phyloP scores from a whole-genome alignment of 2,329 filamentous ascomycete genomes.

The Alternaria sp. region DNA sequence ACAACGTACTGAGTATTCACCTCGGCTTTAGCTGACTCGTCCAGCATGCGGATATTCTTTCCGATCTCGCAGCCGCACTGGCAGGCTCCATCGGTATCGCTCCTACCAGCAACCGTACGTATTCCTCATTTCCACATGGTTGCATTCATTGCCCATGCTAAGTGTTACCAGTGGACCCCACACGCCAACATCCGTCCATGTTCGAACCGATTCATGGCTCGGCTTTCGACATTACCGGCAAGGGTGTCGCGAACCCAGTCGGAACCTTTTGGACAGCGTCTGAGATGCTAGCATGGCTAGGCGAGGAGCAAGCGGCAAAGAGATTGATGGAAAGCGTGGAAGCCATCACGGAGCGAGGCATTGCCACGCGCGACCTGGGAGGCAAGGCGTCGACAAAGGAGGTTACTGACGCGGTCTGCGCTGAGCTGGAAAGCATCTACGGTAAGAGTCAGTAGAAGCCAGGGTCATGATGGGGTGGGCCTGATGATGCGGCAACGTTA shows the following conservation, averaged over 20 bases:
- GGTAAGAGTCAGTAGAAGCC: not conserved
- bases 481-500: not conserved
- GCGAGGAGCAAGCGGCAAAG: constrained; percentile 59
- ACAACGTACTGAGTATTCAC: fast-evolving
- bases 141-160: not conserved
- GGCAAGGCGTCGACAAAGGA: constrained; percentile 53
- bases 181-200: constrained; percentile 64
- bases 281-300: constrained; percentile 66
- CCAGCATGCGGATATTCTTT: constrained; percentile 68
- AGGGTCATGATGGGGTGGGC: not conserved
- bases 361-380: constrained; percentile 63
- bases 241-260: constrained; percentile 64
- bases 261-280: constrained; percentile 66
- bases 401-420: constrained; percentile 53
- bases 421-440: constrained; percentile 42
- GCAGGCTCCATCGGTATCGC: constrained; percentile 76
- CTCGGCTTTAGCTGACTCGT: not conserved
- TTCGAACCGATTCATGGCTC: constrained; percentile 68
- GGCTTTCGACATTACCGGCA: constrained; percentile 65
- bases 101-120: constrained; percentile 65
- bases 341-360: constrained; percentile 58
- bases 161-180: constrained; percentile 62
- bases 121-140: no score
- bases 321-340: constrained; percentile 61
- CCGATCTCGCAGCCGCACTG: constrained; percentile 72